phyloP scores from a whole-genome alignment of 2,329 filamentous ascomycete species.

The Penicillium concentricum region DNA sequence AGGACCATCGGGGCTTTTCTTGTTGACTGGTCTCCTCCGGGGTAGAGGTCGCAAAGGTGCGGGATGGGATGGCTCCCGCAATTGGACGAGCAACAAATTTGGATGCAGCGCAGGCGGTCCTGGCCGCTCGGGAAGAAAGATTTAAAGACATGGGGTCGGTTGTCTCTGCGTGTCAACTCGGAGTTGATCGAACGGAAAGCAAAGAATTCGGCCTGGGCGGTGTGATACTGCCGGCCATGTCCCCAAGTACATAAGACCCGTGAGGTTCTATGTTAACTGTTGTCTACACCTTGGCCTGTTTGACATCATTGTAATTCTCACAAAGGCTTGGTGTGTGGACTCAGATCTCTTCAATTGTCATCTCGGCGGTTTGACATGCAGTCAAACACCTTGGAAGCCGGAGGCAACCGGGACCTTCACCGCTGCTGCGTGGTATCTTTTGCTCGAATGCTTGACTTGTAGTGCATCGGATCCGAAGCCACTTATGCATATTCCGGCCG shows the following conservation, averaged over 20 bases:
- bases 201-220: conserved; percentile 26
- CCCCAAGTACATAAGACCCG: background rate
- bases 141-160: conserved; percentile 49
- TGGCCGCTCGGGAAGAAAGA: conserved; percentile 43
- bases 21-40: conserved; percentile 29
- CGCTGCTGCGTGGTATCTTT: conserved; percentile 13
- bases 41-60: conserved; percentile 24
- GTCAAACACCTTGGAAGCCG: conserved; percentile 4
- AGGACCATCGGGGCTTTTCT: conserved; percentile 64
- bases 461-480: conserved; percentile 2
- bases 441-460: conserved; percentile 5
- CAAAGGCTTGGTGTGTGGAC: background rate
- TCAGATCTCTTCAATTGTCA: background rate
- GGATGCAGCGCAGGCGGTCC: conserved; percentile 33
- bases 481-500: background rate
- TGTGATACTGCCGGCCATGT: conserved; percentile 21
- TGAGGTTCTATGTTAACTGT: background rate
- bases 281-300: background rate
- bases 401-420: conserved; percentile 14
- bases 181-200: conserved; percentile 19
- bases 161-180: conserved; percentile 14
- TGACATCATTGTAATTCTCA: background rate
- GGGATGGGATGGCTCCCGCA: conserved; percentile 18
- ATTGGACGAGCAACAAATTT: conserved; percentile 17
- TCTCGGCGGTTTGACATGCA: conserved; percentile 3